These are phyloP conservation scores for Coemansia aciculifera DNA, from an alignment of 192 early-diverging fungal species.

Conservation along the genomic window DNA sequence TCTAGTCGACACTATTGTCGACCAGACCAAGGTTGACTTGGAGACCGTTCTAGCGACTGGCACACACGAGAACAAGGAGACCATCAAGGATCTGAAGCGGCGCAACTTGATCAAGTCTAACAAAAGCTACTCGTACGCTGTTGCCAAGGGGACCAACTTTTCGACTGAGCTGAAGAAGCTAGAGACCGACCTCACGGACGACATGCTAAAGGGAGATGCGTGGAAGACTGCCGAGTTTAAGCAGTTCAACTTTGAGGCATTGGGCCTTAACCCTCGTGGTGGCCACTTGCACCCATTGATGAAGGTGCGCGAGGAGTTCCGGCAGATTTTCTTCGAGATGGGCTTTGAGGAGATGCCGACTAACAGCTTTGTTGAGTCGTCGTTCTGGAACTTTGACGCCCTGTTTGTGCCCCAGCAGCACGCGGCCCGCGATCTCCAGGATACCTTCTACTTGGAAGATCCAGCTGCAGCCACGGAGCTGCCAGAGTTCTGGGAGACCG, in stretches of 20 bases:
- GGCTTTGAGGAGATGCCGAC: slow-evolving; percentile 99
- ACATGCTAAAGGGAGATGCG: slow-evolving; percentile 88
- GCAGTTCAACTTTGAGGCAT: slow-evolving; percentile 97
- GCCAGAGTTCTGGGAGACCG: slow-evolving; percentile 89
- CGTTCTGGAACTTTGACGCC: slow-evolving; percentile 99
- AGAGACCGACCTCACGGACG: slow-evolving; percentile 90
- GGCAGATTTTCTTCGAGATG: slow-evolving; percentile 98
- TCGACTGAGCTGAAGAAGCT: slow-evolving; percentile 82
- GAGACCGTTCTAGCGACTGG: slow-evolving; percentile 65
- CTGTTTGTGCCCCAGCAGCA: slow-evolving; percentile 99
- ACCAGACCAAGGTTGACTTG: slow-evolving; percentile 80
- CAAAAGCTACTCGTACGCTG: slow-evolving; percentile 77
- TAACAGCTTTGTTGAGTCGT: slow-evolving; percentile 92
- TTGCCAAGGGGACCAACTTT: slow-evolving; percentile 87
- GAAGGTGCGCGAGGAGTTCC: slow-evolving; percentile 99
- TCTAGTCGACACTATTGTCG: slow-evolving; percentile 75
- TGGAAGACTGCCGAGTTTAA: slow-evolving; percentile 97
- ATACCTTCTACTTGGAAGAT: slow-evolving; percentile 77
- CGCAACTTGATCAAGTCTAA: slow-evolving; percentile 70
- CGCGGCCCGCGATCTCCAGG: slow-evolving; percentile 83
- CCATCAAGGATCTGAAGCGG: slow-evolving; percentile 76
- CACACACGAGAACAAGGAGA: slow-evolving; percentile 62
- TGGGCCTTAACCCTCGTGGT: slow-evolving; percentile 74
- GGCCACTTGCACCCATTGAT: slow-evolving; percentile 97
- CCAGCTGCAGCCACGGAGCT: slow-evolving; percentile 66